Evolutionary conservation across 1,139 yeast species (phyloP).

Genomic region (Suhomyces bribrorum): DNA sequence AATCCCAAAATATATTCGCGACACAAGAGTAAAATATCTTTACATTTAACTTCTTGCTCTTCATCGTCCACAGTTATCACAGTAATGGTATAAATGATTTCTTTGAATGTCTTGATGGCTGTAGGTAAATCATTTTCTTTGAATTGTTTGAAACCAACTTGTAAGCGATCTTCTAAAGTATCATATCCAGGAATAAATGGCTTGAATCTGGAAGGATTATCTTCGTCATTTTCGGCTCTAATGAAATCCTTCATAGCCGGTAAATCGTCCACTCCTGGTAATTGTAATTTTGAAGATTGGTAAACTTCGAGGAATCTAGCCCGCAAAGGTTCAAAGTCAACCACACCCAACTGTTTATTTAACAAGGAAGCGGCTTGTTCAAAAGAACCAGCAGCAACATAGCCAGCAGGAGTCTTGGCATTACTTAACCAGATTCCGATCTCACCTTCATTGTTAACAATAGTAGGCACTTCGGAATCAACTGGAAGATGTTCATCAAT

Average conservation of each 20-base stretch:
- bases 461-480: constrained; percentile 27
- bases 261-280: constrained; percentile 70
- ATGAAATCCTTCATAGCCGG: constrained; percentile 71
- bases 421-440: constrained; percentile 82
- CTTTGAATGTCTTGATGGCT: constrained; percentile 79
- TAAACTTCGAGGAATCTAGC: constrained; percentile 80
- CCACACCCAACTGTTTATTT: constrained; percentile 85
- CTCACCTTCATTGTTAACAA: constrained; percentile 51
- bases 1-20: constrained; percentile 91
- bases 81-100: constrained; percentile 73
- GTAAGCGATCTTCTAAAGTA: constrained; percentile 61
- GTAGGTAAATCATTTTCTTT: constrained; percentile 78
- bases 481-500: constrained; percentile 43
- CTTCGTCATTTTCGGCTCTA: constrained; percentile 60
- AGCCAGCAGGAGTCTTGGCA: constrained; percentile 88
- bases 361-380: constrained; percentile 93
- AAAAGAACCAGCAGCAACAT: constrained; percentile 94
- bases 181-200: constrained; percentile 81
- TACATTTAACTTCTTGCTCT: constrained; percentile 76
- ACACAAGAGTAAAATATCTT: constrained; percentile 70
- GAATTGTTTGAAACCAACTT: constrained; percentile 79
- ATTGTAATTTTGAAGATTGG: constrained; percentile 71
- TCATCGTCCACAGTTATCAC: constrained; percentile 70
- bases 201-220: constrained; percentile 53
- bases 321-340: constrained; percentile 84